Base-by-base conservation (phyloP, 2,329 filamentous ascomycete genomes). In the Aspergillus sp. region DNA sequence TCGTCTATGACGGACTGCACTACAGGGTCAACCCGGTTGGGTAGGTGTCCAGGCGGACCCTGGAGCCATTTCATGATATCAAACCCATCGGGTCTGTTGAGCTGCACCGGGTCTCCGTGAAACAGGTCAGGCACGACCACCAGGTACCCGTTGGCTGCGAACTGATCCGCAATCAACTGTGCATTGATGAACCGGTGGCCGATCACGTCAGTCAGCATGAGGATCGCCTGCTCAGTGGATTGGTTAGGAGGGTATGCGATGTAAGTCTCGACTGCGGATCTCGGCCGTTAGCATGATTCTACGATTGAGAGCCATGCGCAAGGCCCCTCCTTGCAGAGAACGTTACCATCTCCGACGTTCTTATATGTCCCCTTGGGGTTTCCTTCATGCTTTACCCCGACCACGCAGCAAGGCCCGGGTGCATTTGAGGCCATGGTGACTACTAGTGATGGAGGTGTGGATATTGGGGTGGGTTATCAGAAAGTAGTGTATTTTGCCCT, bases 111-210 rank as follows among this genome's bases (percentile, higher is more conserved):
- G 65, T 88, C 84, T 51, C 83, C 84, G 58, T 85, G 77, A 76
- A 88, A 87, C 45, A 86, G 70, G 66, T 90, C 87, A n/a, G 85
- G 79, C 59, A 89, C 79, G 19, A 88, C 71, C 48, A 80, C 79
- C 50, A 83, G 74, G 71, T 88, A 89, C 57, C 85, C 87, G 64
- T 86, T 85, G 53, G 81, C 82, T 43, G 87, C 87, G 66, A 81
- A 86, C 62, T 87, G 82, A 74, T 90, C 87, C 49, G 86, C 87
- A 57, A 89, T 81, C 58, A 85, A 72, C 66, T 83, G 70, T 60
- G 74, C 75, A 68, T 85, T 82, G 65, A 73, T 72, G 63, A 79
- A 78, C 35, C 72, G 66, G 56, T 80, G 74, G 53, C 81, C 81
- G 47, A 82, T 76, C 33, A 81, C 76, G 58, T 84, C 82, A 35